Base-by-base conservation (phyloP, 2,329 filamentous ascomycete genomes). In the Colletotrichum musicola region DNA sequence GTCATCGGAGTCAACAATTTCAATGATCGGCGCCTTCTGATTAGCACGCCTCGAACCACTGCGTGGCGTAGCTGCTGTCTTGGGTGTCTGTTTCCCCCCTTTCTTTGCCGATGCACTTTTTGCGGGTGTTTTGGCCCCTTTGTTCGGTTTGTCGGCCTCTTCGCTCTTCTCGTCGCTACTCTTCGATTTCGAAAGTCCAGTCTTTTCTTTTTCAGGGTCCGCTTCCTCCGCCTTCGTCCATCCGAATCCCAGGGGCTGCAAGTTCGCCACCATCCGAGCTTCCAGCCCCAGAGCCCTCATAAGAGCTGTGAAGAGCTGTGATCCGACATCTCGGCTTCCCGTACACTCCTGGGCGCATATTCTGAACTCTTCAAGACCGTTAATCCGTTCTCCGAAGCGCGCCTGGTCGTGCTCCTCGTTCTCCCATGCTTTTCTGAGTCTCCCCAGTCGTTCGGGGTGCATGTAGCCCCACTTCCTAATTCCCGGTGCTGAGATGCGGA, bases 391-490 rank as follows among this genome's bases (percentile, higher is more conserved):
- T 1, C 95, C 95, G 76, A 95, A 94, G 6, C 81, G 82, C 53
- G 88, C 84, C 0, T 85, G 79, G 72, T 96, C 86, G 64, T 89
- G 82, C 0, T 84, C 82, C 56, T 91, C 86, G 13, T 89, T 86
- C 38, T 88, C 86, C 77, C 92, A 94, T 0, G 88, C 90, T 38
- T 91, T 90, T 6, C 92, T 89, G 68, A 96, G 85, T n/a, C 90
- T 87, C 73, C 94, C 91, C 2, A 97, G 81, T 25, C 89, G 86
- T 73, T 91, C 85, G n/a, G 94, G 86, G 0, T 92, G 86, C 82
- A 95, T 92, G 77, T 98, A 98, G 0, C 96, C 96, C 76, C 89
- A 86, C 81, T 98, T 99, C n/a, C 95, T 88, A 22, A 98, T 76
- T 0, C 93, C 93, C 0, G 95, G 94, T 0, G 91, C 87, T 0